Conservation (phyloP, 495 filamentous ascomycete genomes). For the Paragyromitra xinjiangensis region DNA sequence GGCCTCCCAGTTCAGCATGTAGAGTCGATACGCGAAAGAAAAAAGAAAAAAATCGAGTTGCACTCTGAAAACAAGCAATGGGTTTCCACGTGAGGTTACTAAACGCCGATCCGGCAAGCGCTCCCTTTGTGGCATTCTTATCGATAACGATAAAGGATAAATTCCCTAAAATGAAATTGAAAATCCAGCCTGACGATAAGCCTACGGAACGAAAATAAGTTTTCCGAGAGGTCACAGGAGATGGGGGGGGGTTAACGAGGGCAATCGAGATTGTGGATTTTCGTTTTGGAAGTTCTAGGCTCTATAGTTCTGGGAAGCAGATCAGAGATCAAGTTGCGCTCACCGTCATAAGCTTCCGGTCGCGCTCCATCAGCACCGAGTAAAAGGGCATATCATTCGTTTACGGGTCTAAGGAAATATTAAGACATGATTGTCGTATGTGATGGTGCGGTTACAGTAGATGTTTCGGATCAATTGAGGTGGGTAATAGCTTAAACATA, state of each 20-base stretch:
- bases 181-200: conserved; percentile 30
- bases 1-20: background rate
- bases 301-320: conserved; percentile 4
- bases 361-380: conserved; percentile 6
- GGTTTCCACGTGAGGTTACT: conserved; percentile 33
- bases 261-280: conserved; percentile 29
- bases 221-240: conserved; percentile 38
- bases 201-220: conserved; percentile 31
- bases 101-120: conserved; percentile 31
- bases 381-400: conserved; percentile 27
- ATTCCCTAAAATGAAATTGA: conserved; percentile 22
- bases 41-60: conserved; percentile 3
- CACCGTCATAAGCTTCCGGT: conserved; percentile 18
- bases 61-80: conserved; percentile 15
- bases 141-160: conserved; percentile 54
- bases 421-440: conserved; percentile 12
- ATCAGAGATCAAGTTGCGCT: conserved; percentile 36
- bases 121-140: conserved; percentile 38
- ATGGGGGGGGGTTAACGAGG: conserved; percentile 16
- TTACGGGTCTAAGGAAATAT: background rate
- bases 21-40: conserved; percentile 4
- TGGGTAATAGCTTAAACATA: conserved; percentile 14
- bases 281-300: conserved; percentile 31
- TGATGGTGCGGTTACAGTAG: conserved; percentile 17
- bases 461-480: conserved; percentile 48